These are phyloP conservation scores for Guillardia theta DNA, from an alignment of 78 protist genomes.

Conservation along the genomic window DNA sequence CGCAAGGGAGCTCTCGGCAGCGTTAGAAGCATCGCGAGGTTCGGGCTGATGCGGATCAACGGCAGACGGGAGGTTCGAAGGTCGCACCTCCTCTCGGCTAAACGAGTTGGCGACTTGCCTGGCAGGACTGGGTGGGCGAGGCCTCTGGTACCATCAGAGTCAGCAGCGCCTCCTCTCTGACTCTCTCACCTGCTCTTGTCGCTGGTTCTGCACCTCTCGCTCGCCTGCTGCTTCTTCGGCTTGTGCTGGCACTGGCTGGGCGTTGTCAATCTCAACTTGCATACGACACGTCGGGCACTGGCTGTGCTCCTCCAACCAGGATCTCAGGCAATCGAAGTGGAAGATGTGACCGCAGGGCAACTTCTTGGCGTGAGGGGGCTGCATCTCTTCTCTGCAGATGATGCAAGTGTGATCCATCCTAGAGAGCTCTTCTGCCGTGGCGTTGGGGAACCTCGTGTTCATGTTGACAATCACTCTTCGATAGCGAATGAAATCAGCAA, in stretches of 20 bases:
- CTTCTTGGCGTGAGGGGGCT: conserved; percentile 17
- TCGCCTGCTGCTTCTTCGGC: background rate
- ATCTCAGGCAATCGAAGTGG: conserved; percentile 83
- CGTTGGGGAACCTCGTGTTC: conserved; percentile 48
- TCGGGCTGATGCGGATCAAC: background rate
- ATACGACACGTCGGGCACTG: conserved; percentile 86
- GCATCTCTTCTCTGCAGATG: conserved; percentile 70
- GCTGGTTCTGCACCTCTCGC: background rate
- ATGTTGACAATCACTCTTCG: conserved; percentile 46
- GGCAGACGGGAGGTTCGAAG: background rate
- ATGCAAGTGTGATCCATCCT: conserved; percentile 71
- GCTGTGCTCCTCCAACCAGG: conserved; percentile 87
- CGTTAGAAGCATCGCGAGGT: background rate
- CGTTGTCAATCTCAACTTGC: background rate
- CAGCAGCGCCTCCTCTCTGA: background rate
- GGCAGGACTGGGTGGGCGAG: background rate
- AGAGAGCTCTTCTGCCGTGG: conserved; percentile 76
- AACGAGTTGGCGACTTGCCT: background rate
- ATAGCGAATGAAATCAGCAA: conserved; percentile 52
- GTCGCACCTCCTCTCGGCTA: background rate
- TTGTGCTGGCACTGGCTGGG: background rate
- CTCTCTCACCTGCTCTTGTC: background rate
- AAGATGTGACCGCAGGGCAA: conserved; percentile 89
- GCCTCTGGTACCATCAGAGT: background rate
- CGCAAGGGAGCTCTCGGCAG: background rate